phyloP scores from a whole-genome alignment of 202 grass and related monocot species.

The Elaeis oleifera region DNA sequence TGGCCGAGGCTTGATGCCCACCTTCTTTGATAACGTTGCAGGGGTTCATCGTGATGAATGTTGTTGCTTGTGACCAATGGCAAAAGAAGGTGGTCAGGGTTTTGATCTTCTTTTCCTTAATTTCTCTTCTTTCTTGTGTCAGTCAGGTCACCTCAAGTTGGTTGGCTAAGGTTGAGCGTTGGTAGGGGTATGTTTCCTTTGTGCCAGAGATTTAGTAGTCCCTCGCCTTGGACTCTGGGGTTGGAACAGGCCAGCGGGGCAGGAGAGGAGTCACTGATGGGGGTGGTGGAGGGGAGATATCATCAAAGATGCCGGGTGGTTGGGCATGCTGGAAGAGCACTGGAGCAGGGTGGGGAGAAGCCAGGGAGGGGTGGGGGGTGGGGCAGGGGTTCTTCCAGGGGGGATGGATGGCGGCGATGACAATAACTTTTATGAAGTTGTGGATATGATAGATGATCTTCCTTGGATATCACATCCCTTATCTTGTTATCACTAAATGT shows the following conservation, averaged over 20 bases:
- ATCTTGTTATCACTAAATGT: too few relatives aligned
- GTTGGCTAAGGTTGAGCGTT: slow-evolving; percentile 41
- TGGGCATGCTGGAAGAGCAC: slow-evolving; percentile 68
- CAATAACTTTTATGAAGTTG: not conserved
- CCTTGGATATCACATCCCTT: too few relatives aligned
- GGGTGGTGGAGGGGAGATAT: slow-evolving; percentile 28
- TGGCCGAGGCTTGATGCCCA: slow-evolving; percentile 22
- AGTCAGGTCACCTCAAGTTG: slow-evolving; percentile 36
- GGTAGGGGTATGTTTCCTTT: slow-evolving; percentile 40
- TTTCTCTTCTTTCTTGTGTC: slow-evolving; percentile 28
- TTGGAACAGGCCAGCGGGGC: slow-evolving; percentile 16
- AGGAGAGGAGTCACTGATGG: not conserved
- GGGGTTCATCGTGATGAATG: not conserved
- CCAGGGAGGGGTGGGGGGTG: slow-evolving; percentile 22
- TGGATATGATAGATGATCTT: too few relatives aligned
- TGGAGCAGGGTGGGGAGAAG: slow-evolving; percentile 37
- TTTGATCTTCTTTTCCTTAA: slow-evolving; percentile 22
- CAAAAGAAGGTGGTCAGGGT: slow-evolving; percentile 6
- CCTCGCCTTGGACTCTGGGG: slow-evolving; percentile 40
- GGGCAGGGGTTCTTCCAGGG: slow-evolving; percentile 21
- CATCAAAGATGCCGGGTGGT: slow-evolving; percentile 24
- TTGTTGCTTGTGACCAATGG: too few relatives aligned
- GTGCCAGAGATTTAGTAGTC: slow-evolving; percentile 45
- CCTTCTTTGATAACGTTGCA: slow-evolving; percentile 6
- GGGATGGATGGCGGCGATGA: slow-evolving; percentile 17